Evolutionary conservation across 139 green algal genomes (phyloP).

Genomic region (Trebouxia sp.): DNA sequence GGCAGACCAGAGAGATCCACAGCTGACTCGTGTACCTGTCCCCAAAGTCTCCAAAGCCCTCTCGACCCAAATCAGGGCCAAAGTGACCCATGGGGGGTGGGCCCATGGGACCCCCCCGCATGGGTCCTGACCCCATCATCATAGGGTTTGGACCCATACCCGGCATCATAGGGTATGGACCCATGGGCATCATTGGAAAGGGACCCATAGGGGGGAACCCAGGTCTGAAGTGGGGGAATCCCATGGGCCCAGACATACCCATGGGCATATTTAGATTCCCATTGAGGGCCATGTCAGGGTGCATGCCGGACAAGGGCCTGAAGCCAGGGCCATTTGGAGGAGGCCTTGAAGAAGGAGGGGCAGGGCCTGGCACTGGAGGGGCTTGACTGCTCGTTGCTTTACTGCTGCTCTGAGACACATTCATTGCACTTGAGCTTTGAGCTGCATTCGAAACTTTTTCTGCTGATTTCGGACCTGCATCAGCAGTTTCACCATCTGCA

Average conservation of each 20-base stretch:
- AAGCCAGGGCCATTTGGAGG: conserved; percentile 13
- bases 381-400: background rate
- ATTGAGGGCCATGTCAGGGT: background rate
- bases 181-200: conserved; percentile 2
- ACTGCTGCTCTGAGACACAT: too few relatives aligned
- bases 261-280: background rate
- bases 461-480: background rate
- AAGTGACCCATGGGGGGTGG: background rate
- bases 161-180: conserved; percentile 16
- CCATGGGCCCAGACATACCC: conserved; percentile 1
- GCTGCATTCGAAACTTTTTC: background rate
- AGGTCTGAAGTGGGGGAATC: background rate
- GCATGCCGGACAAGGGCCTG: background rate
- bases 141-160: conserved; percentile 1
- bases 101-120: background rate
- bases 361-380: background rate
- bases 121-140: conserved; percentile 9
- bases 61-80: background rate
- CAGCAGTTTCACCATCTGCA: background rate
- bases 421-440: background rate
- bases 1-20: background rate
- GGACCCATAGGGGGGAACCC: conserved; percentile 4
- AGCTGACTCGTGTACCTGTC: background rate
- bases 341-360: background rate
- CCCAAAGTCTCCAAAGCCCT: background rate